Evolutionary conservation across 352 stramenopile genomes (phyloP), one percentile per base, ranked within the genome.

Genomic region (Pythium volutum): DNA sequence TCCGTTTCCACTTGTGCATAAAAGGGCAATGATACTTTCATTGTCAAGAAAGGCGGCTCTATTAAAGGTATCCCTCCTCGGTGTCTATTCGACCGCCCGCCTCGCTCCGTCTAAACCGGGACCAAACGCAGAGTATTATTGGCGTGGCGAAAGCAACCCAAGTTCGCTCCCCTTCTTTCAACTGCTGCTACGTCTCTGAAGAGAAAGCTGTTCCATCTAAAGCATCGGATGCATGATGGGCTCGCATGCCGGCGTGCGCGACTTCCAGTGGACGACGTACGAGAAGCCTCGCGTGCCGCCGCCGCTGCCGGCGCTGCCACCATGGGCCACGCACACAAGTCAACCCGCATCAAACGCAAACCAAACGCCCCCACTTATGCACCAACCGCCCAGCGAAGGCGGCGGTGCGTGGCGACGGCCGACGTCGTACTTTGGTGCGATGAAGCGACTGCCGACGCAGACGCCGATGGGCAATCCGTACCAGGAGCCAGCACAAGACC

Each of bases 341-440:
- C 43, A 36, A 22, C 9, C 49, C 10, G 22, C 27, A 39, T 12
- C 42, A 27, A 14, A 25, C 58, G 2, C 43, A 16, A 29, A 4
- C 16, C 43, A 39, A 55, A 49, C 16, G 34, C 42, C 42, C 15
- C 16, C 25, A 29, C 45, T 41, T n/a, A n/a, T n/a, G n/a, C 25
- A n/a, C 47, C 43, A 48, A 43, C 46, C 36, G 23, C 36, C 55
- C 6, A 38, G 33, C 39, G 34, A 56, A 14, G 20, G 41, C 23
- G 14, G 38, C 14, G 31, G 66, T 23, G 55, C 57, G 11, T 84
- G 75, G 75, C 73, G 58, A 31, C 79, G 77, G 22, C 73, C 73
- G n/a, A 73, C 68, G 26, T 73, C 77, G 38, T 84, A 84, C 53
- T 87, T 84, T 62, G 77, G 73, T 20, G 62, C 74, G 4, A 71